phyloP scores from a whole-genome alignment of 129 eudicot genomes.

The Cynara cardunculus region DNA sequence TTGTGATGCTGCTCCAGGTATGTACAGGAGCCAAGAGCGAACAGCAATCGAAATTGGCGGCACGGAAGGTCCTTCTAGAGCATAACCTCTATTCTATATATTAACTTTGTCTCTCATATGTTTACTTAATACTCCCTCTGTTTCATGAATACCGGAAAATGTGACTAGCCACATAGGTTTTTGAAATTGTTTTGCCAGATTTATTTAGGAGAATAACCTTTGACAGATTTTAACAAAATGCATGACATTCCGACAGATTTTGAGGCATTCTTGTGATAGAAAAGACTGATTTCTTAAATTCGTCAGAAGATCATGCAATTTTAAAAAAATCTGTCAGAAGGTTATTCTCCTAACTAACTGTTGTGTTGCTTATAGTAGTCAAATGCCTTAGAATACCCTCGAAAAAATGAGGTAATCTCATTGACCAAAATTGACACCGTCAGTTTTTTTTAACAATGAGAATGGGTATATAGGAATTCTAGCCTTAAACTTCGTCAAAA shows the following conservation, averaged over 20 bases:
- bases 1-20: conserved; percentile 31
- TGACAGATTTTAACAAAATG: too few relatives aligned
- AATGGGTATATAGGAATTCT: background rate
- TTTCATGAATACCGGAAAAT: background rate
- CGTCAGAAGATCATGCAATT: too few relatives aligned
- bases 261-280: too few relatives aligned
- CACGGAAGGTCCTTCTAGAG: conserved; percentile 52
- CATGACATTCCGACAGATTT: too few relatives aligned
- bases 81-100: background rate
- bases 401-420: background rate
- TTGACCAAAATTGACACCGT: too few relatives aligned
- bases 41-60: conserved; percentile 68
- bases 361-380: background rate
- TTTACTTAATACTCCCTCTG: background rate
- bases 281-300: too few relatives aligned
- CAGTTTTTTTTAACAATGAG: background rate
- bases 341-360: background rate
- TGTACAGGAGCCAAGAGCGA: conserved; percentile 91
- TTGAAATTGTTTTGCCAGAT: background rate
- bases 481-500: background rate
- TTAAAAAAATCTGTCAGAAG: background rate
- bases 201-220: too few relatives aligned
- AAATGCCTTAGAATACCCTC: background rate
- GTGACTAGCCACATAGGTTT: background rate
- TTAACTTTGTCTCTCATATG: background rate